Evolutionary conservation across 306 rosid species (phyloP).

Genomic region (Carpinus fangiana): DNA sequence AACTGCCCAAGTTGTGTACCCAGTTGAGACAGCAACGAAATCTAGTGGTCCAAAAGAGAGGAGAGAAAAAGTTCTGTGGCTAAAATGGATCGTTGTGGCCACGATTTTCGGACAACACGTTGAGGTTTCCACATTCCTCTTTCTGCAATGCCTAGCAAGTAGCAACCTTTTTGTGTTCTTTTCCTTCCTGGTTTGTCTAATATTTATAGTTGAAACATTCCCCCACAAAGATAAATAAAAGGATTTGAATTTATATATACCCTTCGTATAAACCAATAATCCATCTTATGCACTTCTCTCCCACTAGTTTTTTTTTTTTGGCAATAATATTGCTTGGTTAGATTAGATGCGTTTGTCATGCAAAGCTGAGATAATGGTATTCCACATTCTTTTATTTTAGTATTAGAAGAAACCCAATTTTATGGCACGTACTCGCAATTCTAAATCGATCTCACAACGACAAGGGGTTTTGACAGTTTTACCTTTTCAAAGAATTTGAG

Average conservation of each 20-base stretch:
- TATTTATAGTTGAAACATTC: neutral
- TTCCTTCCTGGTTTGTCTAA: neutral
- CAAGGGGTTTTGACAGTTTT: neutral
- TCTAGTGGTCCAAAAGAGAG: neutral
- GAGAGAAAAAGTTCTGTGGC: neutral
- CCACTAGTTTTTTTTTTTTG: neutral
- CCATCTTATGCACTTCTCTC: neutral
- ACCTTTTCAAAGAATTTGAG: neutral
- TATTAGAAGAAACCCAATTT: neutral
- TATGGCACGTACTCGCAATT: neutral
- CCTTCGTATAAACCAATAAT: neutral
- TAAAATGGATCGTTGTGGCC: neutral
- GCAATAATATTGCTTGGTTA: neutral
- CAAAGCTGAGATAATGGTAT: neutral
- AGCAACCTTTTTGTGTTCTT: neutral
- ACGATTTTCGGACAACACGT: neutral
- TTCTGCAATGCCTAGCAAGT: neutral
- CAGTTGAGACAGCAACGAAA: neutral
- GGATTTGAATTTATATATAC: neutral
- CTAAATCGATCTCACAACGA: neutral
- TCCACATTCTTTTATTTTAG: neutral
- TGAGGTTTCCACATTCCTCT: neutral
- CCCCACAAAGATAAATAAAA: neutral
- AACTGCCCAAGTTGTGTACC: neutral
- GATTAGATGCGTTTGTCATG: neutral